Evolutionary conservation across 345 rosid species (phyloP), one percentile per base, ranked within the genome.

Genomic region (Populus euphratica): DNA sequence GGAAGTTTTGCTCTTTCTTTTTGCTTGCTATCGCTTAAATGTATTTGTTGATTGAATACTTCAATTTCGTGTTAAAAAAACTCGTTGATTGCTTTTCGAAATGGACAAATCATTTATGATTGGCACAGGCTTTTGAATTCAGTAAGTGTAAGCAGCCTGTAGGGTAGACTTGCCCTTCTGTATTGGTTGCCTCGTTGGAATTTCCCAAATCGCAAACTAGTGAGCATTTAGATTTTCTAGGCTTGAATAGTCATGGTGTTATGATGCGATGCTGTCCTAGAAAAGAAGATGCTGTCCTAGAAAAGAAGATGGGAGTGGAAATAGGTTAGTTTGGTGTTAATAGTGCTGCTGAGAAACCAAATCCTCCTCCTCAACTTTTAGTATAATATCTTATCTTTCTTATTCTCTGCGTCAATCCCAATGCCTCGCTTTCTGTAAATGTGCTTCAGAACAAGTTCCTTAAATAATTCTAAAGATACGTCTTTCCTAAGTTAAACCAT

Each of bases 321-420:
- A 59, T n/a, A 59, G 64, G 64, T n/a, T 59, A 59, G 64, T 59
- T 23, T 59, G 25, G 27, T 9, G 29, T 59, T 59, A 59, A 9
- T 59, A 3, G 27, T 59, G 16, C 29, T 3, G 63, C 63, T n/a
- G 29, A 59, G 13, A n/a, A 23, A 67, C 76, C 68, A 5, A 25
- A 79, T 77, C 39, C 59, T 77, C 36, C 61, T 70, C 69, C 71
- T 44, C 3, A 52, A 47, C 78, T 74, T 76, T 68, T 73, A 39
- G 20, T 20, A 7, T n/a, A 50, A 56, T 12, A 56, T 56, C 62
- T 56, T 23, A 59, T n/a, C 64, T n/a, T 20, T n/a, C 63, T 59
- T 59, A 59, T 59, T 68, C 75, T 44, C 25, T 75, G 70, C 74
- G 21, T 61, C 16, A 31, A 63, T 76, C 78, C 80, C 76, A 69